Percentiles rank a stretch among this genome's conserved stretches.
These are phyloP conservation scores for Chaetomium globosum DNA, from an alignment of 2,329 filamentous ascomycete species.

Conservation along the genomic window DNA sequence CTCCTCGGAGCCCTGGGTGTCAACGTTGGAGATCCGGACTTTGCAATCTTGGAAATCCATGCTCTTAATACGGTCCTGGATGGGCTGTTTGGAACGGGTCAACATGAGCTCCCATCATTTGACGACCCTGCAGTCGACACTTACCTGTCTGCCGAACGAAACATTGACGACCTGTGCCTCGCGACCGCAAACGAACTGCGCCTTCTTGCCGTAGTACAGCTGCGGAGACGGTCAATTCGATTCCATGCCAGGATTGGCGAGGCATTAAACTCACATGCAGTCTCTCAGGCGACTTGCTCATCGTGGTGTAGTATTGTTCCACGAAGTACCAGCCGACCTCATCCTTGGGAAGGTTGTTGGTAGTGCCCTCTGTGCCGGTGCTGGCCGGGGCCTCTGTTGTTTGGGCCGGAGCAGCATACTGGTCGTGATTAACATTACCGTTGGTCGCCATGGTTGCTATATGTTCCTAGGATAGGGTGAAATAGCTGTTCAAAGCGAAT, in stretches of 20 bases:
- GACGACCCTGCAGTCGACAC: conserved; percentile 39
- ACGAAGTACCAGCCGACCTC: conserved; percentile 99
- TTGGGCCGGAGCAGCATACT: conserved; percentile 44
- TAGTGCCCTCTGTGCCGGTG: conserved; percentile 40
- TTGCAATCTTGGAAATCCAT: conserved; percentile 97
- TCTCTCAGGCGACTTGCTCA: conserved; percentile 92
- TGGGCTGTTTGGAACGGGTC: conserved; percentile 61
- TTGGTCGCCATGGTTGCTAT: conserved; percentile 57
- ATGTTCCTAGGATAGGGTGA: conserved; percentile 16
- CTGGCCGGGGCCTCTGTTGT: conserved; percentile 42
- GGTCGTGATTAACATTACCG: conserved; percentile 55
- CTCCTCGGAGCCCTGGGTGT: conserved; percentile 87
- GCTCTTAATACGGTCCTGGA: conserved; percentile 90
- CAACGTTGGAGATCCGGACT: conserved; percentile 96
- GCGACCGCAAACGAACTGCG: conserved; percentile 88
- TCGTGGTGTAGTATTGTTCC: conserved; percentile 97
- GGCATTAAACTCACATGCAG: conserved; percentile 65
- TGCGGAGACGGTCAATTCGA: conserved; percentile 39
- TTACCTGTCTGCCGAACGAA: conserved; percentile 82
- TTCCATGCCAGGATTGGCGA: not conserved
- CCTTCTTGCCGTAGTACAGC: conserved; percentile 96
- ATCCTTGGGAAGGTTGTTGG: conserved; percentile 70
- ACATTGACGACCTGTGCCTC: conserved; percentile 89
- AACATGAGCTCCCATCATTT: not conserved
- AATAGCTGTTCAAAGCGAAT: conserved; percentile 25